A percentile compares a stretch with the other conserved stretches of the same genome.
phyloP scores from a whole-genome alignment of 2,329 filamentous ascomycete genomes.

The Pseudofabraea citricarpa region DNA sequence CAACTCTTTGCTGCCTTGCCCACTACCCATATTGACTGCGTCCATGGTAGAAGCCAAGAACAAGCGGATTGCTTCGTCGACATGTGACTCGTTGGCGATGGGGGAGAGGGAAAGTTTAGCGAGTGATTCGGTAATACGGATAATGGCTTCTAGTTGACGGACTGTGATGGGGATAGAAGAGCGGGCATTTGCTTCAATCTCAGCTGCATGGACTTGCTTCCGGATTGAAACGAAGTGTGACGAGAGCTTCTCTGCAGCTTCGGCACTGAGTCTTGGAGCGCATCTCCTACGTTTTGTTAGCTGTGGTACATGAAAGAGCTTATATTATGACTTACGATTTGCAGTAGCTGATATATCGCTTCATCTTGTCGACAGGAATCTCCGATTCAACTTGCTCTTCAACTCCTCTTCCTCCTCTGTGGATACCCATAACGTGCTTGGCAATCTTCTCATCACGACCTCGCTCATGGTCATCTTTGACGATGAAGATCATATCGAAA shows the following conservation, averaged over 20 bases:
- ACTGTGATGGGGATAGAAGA: slow-evolving; percentile 97
- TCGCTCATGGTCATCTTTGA: slow-evolving; percentile 88
- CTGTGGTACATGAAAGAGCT: neutral
- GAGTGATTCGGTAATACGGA: slow-evolving; percentile 93
- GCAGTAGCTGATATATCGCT: slow-evolving; percentile 95
- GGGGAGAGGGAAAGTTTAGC: slow-evolving; percentile 86
- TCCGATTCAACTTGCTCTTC: slow-evolving; percentile 84
- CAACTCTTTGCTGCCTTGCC: slow-evolving; percentile 78
- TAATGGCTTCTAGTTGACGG: slow-evolving; percentile 92
- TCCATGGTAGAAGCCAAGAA: slow-evolving; percentile 98
- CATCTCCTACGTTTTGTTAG: slow-evolving; percentile 60
- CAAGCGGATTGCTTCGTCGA: slow-evolving; percentile 93
- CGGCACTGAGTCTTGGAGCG: slow-evolving; percentile 81
- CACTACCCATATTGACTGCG: slow-evolving; percentile 85
- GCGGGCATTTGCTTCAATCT: slow-evolving; percentile 82
- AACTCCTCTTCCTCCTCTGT: slow-evolving; percentile 82
- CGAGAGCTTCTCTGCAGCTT: slow-evolving; percentile 91
- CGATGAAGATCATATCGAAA: slow-evolving; percentile 99
- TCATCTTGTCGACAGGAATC: slow-evolving; percentile 94
- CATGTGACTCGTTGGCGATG: slow-evolving; percentile 83
- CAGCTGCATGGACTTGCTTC: slow-evolving; percentile 85
- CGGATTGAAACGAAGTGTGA: slow-evolving; percentile 97
- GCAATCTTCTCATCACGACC: slow-evolving; percentile 90
- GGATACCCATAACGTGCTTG: slow-evolving; percentile 94
- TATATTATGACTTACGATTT: slow-evolving; percentile 63